Conservation (phyloP, 192 early-diverging fungal species). For the Coemansia sp. region DNA sequence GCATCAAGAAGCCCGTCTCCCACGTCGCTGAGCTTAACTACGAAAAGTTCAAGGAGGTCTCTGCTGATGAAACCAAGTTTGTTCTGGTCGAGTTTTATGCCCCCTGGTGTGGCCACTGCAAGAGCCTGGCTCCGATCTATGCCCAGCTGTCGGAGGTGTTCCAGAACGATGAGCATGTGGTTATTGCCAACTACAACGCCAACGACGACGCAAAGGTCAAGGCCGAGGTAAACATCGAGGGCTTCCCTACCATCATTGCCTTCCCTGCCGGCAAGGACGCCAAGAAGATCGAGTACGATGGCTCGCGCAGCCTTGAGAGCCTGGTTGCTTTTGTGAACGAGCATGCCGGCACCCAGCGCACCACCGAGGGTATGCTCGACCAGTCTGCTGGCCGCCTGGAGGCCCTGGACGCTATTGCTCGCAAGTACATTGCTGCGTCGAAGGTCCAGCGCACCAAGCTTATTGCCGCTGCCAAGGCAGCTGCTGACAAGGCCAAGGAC, state of each 20-base stretch:
- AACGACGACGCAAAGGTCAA: slow-evolving; percentile 63
- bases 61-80: slow-evolving; percentile 67
- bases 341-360: slow-evolving; percentile 73
- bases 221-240: slow-evolving; percentile 62
- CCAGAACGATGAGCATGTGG: slow-evolving; percentile 71
- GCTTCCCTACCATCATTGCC: slow-evolving; percentile 89
- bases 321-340: slow-evolving; percentile 86
- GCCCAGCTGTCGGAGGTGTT: slow-evolving; percentile 84
- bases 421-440: slow-evolving; percentile 64
- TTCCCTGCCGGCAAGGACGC: slow-evolving; percentile 69
- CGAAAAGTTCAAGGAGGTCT: slow-evolving; percentile 74
- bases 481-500: slow-evolving; percentile 52
- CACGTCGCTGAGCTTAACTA: slow-evolving; percentile 69
- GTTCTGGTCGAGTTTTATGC: slow-evolving; percentile 93
- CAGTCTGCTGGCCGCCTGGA: slow-evolving; percentile 50
- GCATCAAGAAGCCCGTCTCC: slow-evolving; percentile 69
- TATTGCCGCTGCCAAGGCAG: slow-evolving; percentile 44
- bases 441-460: slow-evolving; percentile 50
- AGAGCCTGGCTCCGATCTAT: slow-evolving; percentile 79
- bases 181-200: slow-evolving; percentile 91
- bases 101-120: slow-evolving; percentile 90
- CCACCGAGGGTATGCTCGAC: slow-evolving; percentile 69
- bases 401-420: slow-evolving; percentile 34
- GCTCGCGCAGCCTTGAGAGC: slow-evolving; percentile 64
- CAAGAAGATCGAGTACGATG: slow-evolving; percentile 69